Evolutionary conservation across 2,329 filamentous ascomycete genomes (phyloP).

Genomic region (Botryotinia calthae): DNA sequence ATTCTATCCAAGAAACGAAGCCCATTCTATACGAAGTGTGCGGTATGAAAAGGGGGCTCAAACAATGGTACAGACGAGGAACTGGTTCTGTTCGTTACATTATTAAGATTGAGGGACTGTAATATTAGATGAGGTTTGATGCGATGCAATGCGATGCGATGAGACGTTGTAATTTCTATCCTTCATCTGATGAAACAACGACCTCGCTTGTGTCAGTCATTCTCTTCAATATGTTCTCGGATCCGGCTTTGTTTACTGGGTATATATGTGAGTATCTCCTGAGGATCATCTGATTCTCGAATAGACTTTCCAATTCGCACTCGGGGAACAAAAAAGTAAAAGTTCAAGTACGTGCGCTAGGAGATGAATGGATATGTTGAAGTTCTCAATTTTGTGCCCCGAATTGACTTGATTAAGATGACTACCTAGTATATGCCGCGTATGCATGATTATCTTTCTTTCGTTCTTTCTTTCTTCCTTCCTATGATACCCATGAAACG

Average conservation of each 20-base stretch:
- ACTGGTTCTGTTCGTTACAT: background rate
- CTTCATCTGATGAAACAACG: background rate
- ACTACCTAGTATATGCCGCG: background rate
- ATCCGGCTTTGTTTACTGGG: background rate
- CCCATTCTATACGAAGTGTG: background rate
- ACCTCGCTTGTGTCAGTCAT: background rate
- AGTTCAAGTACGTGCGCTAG: background rate
- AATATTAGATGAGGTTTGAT: background rate
- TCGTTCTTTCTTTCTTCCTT: slow-evolving; percentile 2
- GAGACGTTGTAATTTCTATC: slow-evolving; percentile 3
- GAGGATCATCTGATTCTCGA: slow-evolving; percentile 10
- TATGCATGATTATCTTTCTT: slow-evolving; percentile 10
- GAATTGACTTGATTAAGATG: background rate
- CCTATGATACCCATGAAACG: slow-evolving; percentile 12
- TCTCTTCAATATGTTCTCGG: background rate
- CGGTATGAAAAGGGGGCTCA: background rate
- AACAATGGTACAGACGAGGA: background rate
- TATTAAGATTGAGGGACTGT: background rate
- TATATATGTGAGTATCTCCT: slow-evolving; percentile 7
- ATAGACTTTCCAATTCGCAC: slow-evolving; percentile 1
- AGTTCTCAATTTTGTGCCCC: background rate
- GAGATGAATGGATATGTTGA: background rate
- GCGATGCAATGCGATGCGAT: slow-evolving; percentile 8
- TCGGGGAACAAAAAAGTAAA: background rate
- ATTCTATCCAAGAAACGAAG: background rate